Evolutionary conservation across 441 rosid species (phyloP).

Genomic region (Eutrema salsugineum): DNA sequence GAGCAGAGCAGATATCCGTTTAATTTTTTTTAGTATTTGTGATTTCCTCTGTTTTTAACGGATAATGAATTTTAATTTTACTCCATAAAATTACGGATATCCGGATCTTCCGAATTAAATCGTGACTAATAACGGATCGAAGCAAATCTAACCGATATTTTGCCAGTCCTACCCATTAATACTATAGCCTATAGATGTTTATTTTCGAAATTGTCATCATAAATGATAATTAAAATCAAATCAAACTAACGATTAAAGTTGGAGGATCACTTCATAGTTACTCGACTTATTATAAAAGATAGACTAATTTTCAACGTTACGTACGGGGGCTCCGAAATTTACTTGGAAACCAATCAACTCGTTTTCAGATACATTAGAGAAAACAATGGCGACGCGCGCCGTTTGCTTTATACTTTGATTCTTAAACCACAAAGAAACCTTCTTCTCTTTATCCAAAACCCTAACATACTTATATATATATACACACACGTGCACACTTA

Average conservation of each 20-base stretch:
- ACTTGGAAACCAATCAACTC: slow-evolving; percentile 19
- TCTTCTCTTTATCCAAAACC: slow-evolving; percentile 24
- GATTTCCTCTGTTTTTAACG: too few relatives aligned
- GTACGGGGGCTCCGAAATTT: slow-evolving; percentile 17
- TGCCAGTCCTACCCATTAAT: too few relatives aligned
- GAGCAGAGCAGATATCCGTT: too few relatives aligned
- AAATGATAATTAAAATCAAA: not conserved
- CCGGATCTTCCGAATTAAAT: too few relatives aligned
- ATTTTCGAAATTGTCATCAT: not conserved
- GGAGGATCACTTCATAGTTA: slow-evolving; percentile 25
- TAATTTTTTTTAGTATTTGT: too few relatives aligned
- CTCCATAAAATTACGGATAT: too few relatives aligned
- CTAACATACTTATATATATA: not conserved
- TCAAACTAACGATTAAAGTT: slow-evolving; percentile 3
- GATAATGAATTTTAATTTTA: too few relatives aligned
- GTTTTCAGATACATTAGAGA: slow-evolving; percentile 21
- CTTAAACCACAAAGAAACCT: slow-evolving; percentile 9
- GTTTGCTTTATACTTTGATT: slow-evolving; percentile 28
- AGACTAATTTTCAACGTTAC: slow-evolving; percentile 19
- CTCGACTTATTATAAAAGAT: slow-evolving; percentile 8
- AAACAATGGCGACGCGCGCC: slow-evolving; percentile 21
- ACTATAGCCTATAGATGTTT: too few relatives aligned
- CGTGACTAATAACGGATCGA: too few relatives aligned
- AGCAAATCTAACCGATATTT: too few relatives aligned
- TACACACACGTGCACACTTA: slow-evolving; percentile 15